Evolutionary conservation across 805 yeast species (phyloP).

Genomic region (Suhomyces vadensis): DNA sequence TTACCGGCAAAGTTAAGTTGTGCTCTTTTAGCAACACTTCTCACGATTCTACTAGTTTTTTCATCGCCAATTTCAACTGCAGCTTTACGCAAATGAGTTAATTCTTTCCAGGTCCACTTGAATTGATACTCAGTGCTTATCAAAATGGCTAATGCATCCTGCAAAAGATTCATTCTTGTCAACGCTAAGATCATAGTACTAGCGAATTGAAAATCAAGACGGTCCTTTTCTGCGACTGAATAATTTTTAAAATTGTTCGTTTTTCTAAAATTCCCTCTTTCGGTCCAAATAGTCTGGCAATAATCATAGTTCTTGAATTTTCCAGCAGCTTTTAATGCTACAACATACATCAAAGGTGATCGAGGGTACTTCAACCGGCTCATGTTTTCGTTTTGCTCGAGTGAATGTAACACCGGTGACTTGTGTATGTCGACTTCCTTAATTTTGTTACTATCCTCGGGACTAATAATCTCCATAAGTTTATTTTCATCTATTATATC

Average conservation of each 20-base stretch:
- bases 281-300: slow-evolving; percentile 72
- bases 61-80: slow-evolving; percentile 36
- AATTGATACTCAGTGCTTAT: slow-evolving; percentile 67
- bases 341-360: slow-evolving; percentile 51
- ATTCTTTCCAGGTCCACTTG: slow-evolving; percentile 59
- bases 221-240: slow-evolving; percentile 36
- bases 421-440: slow-evolving; percentile 13
- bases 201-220: slow-evolving; percentile 69
- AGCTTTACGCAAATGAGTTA: slow-evolving; percentile 29
- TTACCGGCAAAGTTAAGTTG: slow-evolving; percentile 41
- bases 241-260: slow-evolving; percentile 48
- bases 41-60: slow-evolving; percentile 28
- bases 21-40: slow-evolving; percentile 37
- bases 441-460: not conserved
- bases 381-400: slow-evolving; percentile 1
- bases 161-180: slow-evolving; percentile 51
- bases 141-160: slow-evolving; percentile 72
- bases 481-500: not conserved
- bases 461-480: slow-evolving; percentile 1
- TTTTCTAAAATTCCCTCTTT: slow-evolving; percentile 73
- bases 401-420: slow-evolving; percentile 22
- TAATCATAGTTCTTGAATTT: slow-evolving; percentile 53
- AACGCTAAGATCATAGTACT: slow-evolving; percentile 63
- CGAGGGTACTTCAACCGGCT: slow-evolving; percentile 19
- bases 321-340: slow-evolving; percentile 67